Evolutionary conservation across 169 alveolate genomes (phyloP).

Genomic region (Perkinsus olseni): DNA sequence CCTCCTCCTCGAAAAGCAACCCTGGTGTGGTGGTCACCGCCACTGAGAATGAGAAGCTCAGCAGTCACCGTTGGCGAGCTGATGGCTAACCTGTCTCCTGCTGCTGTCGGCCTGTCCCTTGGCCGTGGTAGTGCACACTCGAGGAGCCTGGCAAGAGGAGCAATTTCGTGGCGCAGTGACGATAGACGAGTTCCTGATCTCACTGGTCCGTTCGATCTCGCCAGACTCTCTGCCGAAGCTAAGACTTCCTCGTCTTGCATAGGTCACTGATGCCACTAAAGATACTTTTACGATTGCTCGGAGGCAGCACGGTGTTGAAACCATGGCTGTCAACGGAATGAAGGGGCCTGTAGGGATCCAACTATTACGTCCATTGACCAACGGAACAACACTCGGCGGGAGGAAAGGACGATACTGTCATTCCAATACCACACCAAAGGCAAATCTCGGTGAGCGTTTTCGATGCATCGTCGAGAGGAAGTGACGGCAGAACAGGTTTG

Average conservation of each 20-base stretch:
- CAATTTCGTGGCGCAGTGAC: neutral
- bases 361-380: too few species aligned
- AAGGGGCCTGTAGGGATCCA: too few species aligned
- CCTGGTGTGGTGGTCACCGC: neutral
- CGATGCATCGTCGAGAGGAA: too few species aligned
- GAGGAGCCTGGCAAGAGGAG: neutral
- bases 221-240: neutral
- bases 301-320: too few species aligned
- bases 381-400: too few species aligned
- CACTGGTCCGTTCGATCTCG: neutral
- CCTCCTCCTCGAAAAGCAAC: neutral
- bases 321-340: too few species aligned
- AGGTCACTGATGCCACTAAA: too few species aligned
- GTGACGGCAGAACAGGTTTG: too few species aligned
- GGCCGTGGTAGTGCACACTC: neutral
- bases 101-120: neutral
- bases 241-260: neutral
- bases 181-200: neutral
- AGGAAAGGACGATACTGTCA: too few species aligned
- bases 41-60: neutral
- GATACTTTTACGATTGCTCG: too few species aligned
- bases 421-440: too few species aligned
- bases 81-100: neutral
- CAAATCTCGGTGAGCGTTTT: too few species aligned
- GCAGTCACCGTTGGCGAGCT: neutral